These are phyloP conservation scores for Termitomyces eurrhizus DNA, from an alignment of 768 basidiomycete species.

Conservation along the genomic window DNA sequence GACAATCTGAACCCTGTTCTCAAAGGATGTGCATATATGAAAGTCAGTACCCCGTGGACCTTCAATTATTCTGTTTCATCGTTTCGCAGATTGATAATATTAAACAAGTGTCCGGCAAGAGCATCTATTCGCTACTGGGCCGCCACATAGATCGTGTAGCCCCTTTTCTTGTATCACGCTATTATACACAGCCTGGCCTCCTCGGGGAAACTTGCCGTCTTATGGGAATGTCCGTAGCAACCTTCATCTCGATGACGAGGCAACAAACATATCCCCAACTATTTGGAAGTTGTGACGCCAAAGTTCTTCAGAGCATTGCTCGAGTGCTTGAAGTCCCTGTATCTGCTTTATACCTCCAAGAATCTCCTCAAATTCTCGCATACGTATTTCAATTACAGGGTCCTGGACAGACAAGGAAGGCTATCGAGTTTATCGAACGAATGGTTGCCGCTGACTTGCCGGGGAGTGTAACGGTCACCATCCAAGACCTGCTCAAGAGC, in stretches of 20 bases:
- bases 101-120: constrained; percentile 54
- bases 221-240: constrained; percentile 48
- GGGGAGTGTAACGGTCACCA: constrained; percentile 31
- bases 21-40: constrained; percentile 63
- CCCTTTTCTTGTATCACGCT: constrained; percentile 56
- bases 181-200: constrained; percentile 54
- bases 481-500: constrained; percentile 56
- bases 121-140: constrained; percentile 60
- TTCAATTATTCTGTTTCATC: background rate
- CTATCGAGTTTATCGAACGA: constrained; percentile 57
- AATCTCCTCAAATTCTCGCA: constrained; percentile 59
- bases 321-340: constrained; percentile 41
- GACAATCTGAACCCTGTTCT: constrained; percentile 66
- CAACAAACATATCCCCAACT: constrained; percentile 64
- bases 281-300: constrained; percentile 57
- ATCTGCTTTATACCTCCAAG: constrained; percentile 50
- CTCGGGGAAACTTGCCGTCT: constrained; percentile 68
- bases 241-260: constrained; percentile 64
- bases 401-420: constrained; percentile 51
- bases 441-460: constrained; percentile 48
- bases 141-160: constrained; percentile 70
- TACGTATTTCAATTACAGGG: constrained; percentile 59
- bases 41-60: constrained; percentile 37
- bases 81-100: constrained; percentile 50
- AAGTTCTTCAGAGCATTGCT: constrained; percentile 60